Evolutionary conservation across 2,329 filamentous ascomycete species (phyloP), one percentile per base, ranked within the genome.

Genomic region (Cryphonectria carpinicola): DNA sequence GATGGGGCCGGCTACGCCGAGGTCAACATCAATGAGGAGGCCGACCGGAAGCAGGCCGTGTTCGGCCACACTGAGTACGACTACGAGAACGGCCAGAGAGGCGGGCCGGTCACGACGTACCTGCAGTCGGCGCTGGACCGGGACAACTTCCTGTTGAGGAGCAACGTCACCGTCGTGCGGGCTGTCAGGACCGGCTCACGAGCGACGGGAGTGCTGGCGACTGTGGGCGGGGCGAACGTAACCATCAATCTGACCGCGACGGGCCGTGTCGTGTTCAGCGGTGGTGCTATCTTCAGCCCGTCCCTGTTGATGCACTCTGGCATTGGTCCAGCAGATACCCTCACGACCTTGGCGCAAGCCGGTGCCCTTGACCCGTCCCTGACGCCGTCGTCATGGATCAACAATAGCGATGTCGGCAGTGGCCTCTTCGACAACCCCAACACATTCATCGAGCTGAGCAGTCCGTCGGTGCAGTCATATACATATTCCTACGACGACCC

Each of bases 61-160:
- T 93, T 85, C 79, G 85, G 86, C 58, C 87, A 88, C 78, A 88
- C 88, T 28, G 86, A 88, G 37, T 92, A 88, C 81, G 91, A 93
- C 87, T 92, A 89, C 77, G 81, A 82, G 4, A 81, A 89, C 62
- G 90, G 90, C 65, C 89, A 92, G 78, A 84, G 92, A 71, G 89
- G 89, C 62, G 92, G 92, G 0, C 91, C 92, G 8, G 83, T 93
- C 77, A 89, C 88, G 10, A 92, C 92, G 0, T 94, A 94, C 76
- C 86, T 94, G 0, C 88, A 90, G 11, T 83, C 85, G n/a, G 90
- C 90, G 1, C 83, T 84, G 65, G 81, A 82, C 54, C 84, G 88
- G 70, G 79, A 82, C 49, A 92, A 93, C 81, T 93, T 94, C 80
- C 84, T 87, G 67, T 82, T 94, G 54, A 88, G 88, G 83, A 87